phyloP scores from a whole-genome alignment of 2,329 filamentous ascomycete genomes.

The Fusarium tjaetaba region DNA sequence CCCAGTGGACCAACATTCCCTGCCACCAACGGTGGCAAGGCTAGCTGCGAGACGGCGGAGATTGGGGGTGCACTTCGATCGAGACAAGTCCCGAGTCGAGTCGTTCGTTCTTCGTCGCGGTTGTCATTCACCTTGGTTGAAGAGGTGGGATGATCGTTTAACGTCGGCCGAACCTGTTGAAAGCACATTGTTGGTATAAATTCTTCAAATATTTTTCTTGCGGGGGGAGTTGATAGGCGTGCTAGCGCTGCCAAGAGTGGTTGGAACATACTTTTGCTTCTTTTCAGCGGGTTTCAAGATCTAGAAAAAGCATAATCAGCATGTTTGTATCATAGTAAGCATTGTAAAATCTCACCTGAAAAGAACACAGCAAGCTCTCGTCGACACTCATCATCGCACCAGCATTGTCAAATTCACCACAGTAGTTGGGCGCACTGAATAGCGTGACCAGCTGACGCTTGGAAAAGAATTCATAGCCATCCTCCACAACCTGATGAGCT shows the following conservation, averaged over 20 bases:
- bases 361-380: slow-evolving; percentile 97
- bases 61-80: slow-evolving; percentile 38
- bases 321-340: neutral
- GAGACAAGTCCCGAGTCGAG: slow-evolving; percentile 37
- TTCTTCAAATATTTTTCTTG: slow-evolving; percentile 40
- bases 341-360: slow-evolving; percentile 74
- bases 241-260: slow-evolving; percentile 69
- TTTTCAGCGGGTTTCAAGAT: slow-evolving; percentile 99
- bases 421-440: slow-evolving; percentile 99
- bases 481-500: slow-evolving; percentile 98
- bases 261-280: slow-evolving; percentile 99
- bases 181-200: slow-evolving; percentile 72
- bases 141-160: slow-evolving; percentile 60
- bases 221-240: slow-evolving; percentile 40
- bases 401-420: slow-evolving; percentile 98
- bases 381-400: slow-evolving; percentile 99
- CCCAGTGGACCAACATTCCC: slow-evolving; percentile 44
- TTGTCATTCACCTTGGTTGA: slow-evolving; percentile 41
- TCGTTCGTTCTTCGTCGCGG: slow-evolving; percentile 38
- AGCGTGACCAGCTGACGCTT: slow-evolving; percentile 97
- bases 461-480: slow-evolving; percentile 99
- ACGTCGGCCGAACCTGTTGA: slow-evolving; percentile 96
- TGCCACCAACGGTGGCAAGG: slow-evolving; percentile 43
- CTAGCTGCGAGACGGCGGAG: slow-evolving; percentile 46
- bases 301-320: slow-evolving; percentile 55